Evolutionary conservation across 148 eudicot species (phyloP), one percentile per base, ranked within the genome.

Genomic region (Diospyros kaki): DNA sequence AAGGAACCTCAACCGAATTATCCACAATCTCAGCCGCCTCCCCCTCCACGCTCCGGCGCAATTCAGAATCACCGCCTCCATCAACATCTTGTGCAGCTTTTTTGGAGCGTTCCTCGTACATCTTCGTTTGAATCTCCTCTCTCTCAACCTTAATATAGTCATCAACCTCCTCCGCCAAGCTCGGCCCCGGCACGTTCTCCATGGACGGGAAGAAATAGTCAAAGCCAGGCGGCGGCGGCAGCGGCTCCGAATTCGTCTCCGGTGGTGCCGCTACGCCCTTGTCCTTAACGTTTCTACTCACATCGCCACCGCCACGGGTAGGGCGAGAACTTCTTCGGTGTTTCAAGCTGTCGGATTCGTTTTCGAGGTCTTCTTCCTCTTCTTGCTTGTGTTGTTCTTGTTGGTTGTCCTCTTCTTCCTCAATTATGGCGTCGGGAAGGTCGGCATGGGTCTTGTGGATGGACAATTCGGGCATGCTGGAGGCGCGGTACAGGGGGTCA

Each of bases 401-500:
- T 28, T 28, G 28, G 28, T 28, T 28, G 28, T 28, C 28, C 28
- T 84, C 78, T 58, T 81, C 96, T 71, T 85, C 93, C 53, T 80
- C 88, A 40, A 83, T 79, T 4, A 83, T 83, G 3, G 81, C 69
- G 72, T 90, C 93, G 1, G 85, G 39, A 0, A 13, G 78, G 39
- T 58, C 73, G 13, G 9, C 66, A 0, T 76, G 78, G 5, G 87
- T 77, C 64, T 81, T 78, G 61, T 84, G 82, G 17, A 74, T 80
- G 3, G 72, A 69, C 7, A 87, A 81, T 45, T 92, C 95, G 1
- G 97, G 97, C 95, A 90, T 90, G 41, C 88, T 83, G 46, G 74
- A 82, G 4, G 97, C 97, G 5, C 97, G 87, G 41, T 89, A 93
- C 41, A 91, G 91, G 0, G 91, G 88, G 3, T 83, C 28, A 28